Conservation (phyloP, 2,329 filamentous ascomycete genomes). For the Macrophomina phaseolina region DNA sequence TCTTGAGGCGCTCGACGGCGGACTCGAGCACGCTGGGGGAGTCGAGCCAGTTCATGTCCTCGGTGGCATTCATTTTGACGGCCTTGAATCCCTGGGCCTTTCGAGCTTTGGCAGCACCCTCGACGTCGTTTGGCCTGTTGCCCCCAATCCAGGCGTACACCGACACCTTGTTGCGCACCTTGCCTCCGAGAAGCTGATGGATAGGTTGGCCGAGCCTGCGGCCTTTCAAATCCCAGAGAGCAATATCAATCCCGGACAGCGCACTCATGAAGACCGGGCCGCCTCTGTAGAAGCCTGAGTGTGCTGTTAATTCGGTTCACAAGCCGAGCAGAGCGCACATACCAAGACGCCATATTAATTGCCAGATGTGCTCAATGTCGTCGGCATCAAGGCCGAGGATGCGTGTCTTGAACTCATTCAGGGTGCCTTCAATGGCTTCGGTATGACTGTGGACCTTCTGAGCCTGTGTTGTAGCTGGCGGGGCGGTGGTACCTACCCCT, state of each 20-base stretch:
- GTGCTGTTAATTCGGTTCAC: background rate
- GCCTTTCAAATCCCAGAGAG: constrained; percentile 78
- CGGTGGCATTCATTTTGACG: constrained; percentile 82
- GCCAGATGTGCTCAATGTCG: constrained; percentile 83
- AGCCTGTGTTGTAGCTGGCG: background rate
- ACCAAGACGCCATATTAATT: constrained; percentile 66
- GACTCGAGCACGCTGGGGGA: constrained; percentile 68
- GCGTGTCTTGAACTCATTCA: constrained; percentile 69
- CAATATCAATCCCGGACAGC: constrained; percentile 77
- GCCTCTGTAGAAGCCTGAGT: constrained; percentile 72
- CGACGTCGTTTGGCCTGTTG: constrained; percentile 71
- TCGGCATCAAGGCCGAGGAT: constrained; percentile 73
- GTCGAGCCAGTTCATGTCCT: constrained; percentile 78
- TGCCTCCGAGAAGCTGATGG: constrained; percentile 76
- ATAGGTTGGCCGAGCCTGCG: constrained; percentile 69
- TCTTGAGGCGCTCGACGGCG: constrained; percentile 69
- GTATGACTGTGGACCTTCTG: constrained; percentile 56
- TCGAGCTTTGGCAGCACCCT: constrained; percentile 63
- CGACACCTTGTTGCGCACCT: constrained; percentile 70
- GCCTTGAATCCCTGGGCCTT: constrained; percentile 67
- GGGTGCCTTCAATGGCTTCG: constrained; percentile 73
- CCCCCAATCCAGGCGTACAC: constrained; percentile 83
- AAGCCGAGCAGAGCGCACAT: constrained; percentile 35
- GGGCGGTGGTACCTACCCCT: constrained; percentile 52
- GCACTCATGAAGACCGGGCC: constrained; percentile 83